A percentile compares a stretch with the other conserved stretches of the same genome.
These are phyloP conservation scores for Sinapis alba DNA, from an alignment of 441 rosid species.

Conservation along the genomic window DNA sequence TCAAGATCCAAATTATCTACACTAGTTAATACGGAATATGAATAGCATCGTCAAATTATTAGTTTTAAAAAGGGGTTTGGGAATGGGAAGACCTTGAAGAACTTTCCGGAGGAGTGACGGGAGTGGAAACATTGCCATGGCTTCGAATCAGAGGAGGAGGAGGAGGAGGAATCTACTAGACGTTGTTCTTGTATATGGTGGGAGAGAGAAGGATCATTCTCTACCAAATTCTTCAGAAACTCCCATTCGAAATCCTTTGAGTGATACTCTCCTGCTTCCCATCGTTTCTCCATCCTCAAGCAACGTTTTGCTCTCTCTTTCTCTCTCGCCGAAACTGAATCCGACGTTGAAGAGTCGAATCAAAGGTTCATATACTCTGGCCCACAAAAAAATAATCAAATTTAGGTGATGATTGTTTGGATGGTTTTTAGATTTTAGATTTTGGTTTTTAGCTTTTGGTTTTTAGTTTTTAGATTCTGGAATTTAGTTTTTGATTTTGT, in stretches of 20 bases:
- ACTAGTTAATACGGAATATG: background rate
- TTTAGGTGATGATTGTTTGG: too few species aligned
- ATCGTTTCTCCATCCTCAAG: conserved; percentile 27
- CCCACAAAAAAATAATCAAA: too few species aligned
- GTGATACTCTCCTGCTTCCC: conserved; percentile 65
- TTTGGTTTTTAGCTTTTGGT: too few species aligned
- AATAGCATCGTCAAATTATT: background rate
- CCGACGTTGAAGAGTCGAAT: too few species aligned
- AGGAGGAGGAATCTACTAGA: conserved; percentile 2
- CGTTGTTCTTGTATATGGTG: conserved; percentile 44
- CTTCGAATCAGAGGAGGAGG: conserved; percentile 37
- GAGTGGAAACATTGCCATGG: conserved; percentile 79
- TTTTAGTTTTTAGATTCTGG: too few species aligned
- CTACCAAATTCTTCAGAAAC: conserved; percentile 51
- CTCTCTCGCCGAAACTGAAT: too few species aligned
- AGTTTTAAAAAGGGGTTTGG: background rate
- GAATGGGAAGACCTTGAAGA: conserved; percentile 64
- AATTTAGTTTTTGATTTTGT: too few species aligned
- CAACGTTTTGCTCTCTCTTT: too few species aligned
- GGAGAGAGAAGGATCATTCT: conserved; percentile 56
- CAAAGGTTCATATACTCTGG: too few species aligned
- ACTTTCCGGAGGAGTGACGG: conserved; percentile 80
- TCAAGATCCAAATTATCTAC: background rate
- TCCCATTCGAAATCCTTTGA: conserved; percentile 93
- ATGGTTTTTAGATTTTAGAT: too few species aligned